phyloP scores from a whole-genome alignment of 2,329 filamentous ascomycete species.

The Xylariales sp. region DNA sequence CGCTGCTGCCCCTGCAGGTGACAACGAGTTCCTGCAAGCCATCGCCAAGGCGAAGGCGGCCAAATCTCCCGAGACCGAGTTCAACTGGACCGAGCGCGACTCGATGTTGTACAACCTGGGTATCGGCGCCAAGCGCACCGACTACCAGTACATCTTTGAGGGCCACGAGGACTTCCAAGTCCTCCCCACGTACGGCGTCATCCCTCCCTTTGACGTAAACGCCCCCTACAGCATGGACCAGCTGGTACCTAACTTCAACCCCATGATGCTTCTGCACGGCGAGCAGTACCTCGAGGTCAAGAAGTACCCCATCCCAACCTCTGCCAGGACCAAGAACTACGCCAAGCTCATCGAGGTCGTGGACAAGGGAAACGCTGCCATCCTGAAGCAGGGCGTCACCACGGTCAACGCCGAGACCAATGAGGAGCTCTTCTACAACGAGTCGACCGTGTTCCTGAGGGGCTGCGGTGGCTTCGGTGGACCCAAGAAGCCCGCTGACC shows the following conservation, averaged over 20 bases:
- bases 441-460: constrained; percentile 87
- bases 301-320: constrained; percentile 87
- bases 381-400: constrained; percentile 74
- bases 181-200: constrained; percentile 90
- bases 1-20: constrained; percentile 13
- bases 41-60: constrained; percentile 72
- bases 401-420: constrained; percentile 82
- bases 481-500: constrained; percentile 68
- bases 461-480: constrained; percentile 90
- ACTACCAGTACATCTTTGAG: constrained; percentile 87
- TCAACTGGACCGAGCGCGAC: constrained; percentile 80
- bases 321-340: constrained; percentile 69
- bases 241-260: constrained; percentile 91
- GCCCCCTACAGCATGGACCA: constrained; percentile 75
- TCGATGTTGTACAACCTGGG: constrained; percentile 94
- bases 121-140: constrained; percentile 83
- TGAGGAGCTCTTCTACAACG: constrained; percentile 95
- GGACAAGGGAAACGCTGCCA: constrained; percentile 88
- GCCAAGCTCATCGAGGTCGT: constrained; percentile 87
- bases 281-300: constrained; percentile 97
- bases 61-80: constrained; percentile 59
- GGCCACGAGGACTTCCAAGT: constrained; percentile 88
- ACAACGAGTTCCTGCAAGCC: constrained; percentile 63
- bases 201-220: constrained; percentile 86
- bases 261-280: constrained; percentile 98